Evolutionary conservation across 2,329 filamentous ascomycete species (phyloP).

Genomic region (Neonectria hederae): DNA sequence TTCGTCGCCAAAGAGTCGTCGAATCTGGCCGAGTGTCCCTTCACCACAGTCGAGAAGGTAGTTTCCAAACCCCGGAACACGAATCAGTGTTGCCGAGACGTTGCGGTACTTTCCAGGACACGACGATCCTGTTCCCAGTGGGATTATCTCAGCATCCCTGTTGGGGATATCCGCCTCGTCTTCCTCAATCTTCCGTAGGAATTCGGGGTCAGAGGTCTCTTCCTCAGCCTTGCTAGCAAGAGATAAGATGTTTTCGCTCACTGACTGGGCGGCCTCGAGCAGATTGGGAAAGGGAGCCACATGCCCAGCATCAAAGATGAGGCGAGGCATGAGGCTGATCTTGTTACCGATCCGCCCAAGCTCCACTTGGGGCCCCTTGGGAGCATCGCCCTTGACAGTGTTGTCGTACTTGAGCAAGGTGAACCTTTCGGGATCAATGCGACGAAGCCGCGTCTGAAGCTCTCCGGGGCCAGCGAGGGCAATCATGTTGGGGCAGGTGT

Average conservation of each 20-base stretch:
- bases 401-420: slow-evolving; percentile 74
- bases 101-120: slow-evolving; percentile 94
- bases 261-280: slow-evolving; percentile 54
- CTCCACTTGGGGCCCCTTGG: slow-evolving; percentile 46
- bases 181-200: slow-evolving; percentile 60
- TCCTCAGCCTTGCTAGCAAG: slow-evolving; percentile 62
- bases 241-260: slow-evolving; percentile 55
- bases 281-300: slow-evolving; percentile 58
- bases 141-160: slow-evolving; percentile 82
- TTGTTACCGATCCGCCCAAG: slow-evolving; percentile 56
- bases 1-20: slow-evolving; percentile 73
- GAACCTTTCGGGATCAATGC: slow-evolving; percentile 79
- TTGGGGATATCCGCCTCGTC: slow-evolving; percentile 73
- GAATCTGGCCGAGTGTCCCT: slow-evolving; percentile 88
- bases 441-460: slow-evolving; percentile 74
- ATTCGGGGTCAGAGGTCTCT: slow-evolving; percentile 53
- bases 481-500: slow-evolving; percentile 80
- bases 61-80: slow-evolving; percentile 85
- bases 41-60: slow-evolving; percentile 94
- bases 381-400: slow-evolving; percentile 37
- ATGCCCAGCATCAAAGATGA: slow-evolving; percentile 56
- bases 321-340: slow-evolving; percentile 58
- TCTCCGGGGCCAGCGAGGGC: slow-evolving; percentile 72
- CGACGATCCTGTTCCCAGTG: slow-evolving; percentile 91
- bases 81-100: slow-evolving; percentile 86